These are phyloP conservation scores for Kokia cookei DNA, from an alignment of 441 rosid species.

Conservation along the genomic window DNA sequence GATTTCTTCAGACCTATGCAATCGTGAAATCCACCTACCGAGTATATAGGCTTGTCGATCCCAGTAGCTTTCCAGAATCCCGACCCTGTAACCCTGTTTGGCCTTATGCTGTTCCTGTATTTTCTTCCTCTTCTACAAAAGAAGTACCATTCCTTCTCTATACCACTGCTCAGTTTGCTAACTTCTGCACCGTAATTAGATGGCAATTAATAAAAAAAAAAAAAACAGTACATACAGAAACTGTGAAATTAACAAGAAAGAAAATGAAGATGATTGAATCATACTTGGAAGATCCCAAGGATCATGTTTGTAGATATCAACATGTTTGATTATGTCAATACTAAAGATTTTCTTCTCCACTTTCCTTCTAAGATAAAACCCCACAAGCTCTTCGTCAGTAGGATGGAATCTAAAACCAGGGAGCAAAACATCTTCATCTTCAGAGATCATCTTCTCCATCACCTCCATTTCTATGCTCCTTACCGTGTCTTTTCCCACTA, in stretches of 20 bases:
- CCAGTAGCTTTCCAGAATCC: slow-evolving; percentile 69
- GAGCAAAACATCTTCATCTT: slow-evolving; percentile 25
- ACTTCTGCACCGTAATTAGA: slow-evolving; percentile 4
- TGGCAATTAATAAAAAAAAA: background rate
- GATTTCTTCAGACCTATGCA: slow-evolving; percentile 41
- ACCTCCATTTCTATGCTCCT: background rate
- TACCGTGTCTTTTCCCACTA: background rate
- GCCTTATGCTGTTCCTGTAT: slow-evolving; percentile 45
- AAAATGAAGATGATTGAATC: background rate
- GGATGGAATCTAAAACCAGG: slow-evolving; percentile 70
- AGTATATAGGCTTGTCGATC: slow-evolving; percentile 36
- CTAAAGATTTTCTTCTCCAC: slow-evolving; percentile 43
- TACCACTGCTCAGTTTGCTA: background rate
- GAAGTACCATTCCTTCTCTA: slow-evolving; percentile 34
- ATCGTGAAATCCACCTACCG: slow-evolving; percentile 5
- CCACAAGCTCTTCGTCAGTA: slow-evolving; percentile 61
- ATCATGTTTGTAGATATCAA: slow-evolving; percentile 58
- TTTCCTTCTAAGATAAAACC: slow-evolving; percentile 55
- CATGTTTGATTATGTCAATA: slow-evolving; percentile 45
- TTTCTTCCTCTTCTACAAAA: slow-evolving; percentile 46
- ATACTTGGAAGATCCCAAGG: slow-evolving; percentile 76
- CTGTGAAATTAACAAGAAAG: background rate
- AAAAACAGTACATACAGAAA: background rate
- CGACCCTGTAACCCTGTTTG: slow-evolving; percentile 45
- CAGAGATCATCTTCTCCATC: background rate